These are phyloP conservation scores for Lavandula angustifolia DNA, from an alignment of 257 asterid genomes.

Conservation along the genomic window DNA sequence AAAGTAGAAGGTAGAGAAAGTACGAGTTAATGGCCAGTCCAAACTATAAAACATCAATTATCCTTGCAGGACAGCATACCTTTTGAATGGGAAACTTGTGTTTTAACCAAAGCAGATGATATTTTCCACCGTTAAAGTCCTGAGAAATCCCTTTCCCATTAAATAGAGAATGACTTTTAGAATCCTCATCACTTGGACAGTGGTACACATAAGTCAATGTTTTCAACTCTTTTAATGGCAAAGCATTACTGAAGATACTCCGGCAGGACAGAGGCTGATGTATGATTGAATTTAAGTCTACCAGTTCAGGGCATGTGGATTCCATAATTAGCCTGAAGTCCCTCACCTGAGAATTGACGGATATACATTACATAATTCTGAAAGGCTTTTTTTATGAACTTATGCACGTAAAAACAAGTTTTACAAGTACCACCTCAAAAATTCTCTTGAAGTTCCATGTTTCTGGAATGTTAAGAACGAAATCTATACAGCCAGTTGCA, in stretches of 20 bases:
- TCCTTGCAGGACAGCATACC: conserved; percentile 47
- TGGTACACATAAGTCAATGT: conserved; percentile 49
- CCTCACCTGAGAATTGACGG: conserved; percentile 51
- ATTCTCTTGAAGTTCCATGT: conserved; percentile 51
- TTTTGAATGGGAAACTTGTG: conserved; percentile 81
- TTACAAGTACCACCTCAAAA: conserved; percentile 58
- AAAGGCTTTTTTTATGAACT: conserved; percentile 1
- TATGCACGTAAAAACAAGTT: conserved; percentile 24
- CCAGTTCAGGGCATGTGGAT: conserved; percentile 52
- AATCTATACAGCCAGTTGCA: conserved; percentile 84
- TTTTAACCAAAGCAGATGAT: conserved; percentile 63
- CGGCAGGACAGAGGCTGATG: conserved; percentile 62
- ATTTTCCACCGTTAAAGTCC: conserved; percentile 61
- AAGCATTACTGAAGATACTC: conserved; percentile 55
- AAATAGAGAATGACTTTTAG: conserved; percentile 40
- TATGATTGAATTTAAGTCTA: conserved; percentile 38
- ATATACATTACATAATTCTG: conserved; percentile 14
- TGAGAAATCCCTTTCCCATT: conserved; percentile 37
- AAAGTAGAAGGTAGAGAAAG: conserved; percentile 27
- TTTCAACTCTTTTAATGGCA: conserved; percentile 38
- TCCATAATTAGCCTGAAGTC: conserved; percentile 57
- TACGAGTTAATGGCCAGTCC: conserved; percentile 1
- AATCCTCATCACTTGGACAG: conserved; percentile 41
- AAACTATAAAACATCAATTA: conserved; percentile 3
- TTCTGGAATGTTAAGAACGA: conserved; percentile 56